phyloP scores from a whole-genome alignment of 163 green algal species.

The Scenedesmus sp. region DNA sequence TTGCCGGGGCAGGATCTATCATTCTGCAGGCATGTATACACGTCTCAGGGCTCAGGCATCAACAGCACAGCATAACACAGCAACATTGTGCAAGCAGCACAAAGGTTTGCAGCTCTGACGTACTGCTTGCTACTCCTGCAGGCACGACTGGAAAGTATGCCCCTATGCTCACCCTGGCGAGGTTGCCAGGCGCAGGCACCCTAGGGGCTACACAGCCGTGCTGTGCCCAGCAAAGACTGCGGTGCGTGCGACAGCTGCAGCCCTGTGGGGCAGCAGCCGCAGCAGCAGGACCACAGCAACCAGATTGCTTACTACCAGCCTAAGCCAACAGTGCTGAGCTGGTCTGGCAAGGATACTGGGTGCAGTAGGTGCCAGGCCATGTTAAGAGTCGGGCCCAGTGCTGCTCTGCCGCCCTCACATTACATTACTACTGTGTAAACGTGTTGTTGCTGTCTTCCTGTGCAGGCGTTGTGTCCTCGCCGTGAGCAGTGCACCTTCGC shows the following conservation, averaged over 20 bases:
- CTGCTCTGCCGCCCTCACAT: neutral
- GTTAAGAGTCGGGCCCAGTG: too few species aligned
- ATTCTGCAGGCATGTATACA: neutral
- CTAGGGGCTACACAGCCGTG: slow-evolving; percentile 45
- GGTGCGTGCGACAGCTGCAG: neutral
- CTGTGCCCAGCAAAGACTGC: slow-evolving; percentile 52
- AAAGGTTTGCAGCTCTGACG: neutral
- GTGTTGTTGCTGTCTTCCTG: neutral
- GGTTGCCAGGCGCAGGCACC: slow-evolving; percentile 34
- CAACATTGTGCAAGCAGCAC: neutral
- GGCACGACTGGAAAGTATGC: slow-evolving; percentile 53
- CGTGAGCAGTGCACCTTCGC: slow-evolving; percentile 51
- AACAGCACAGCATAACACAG: neutral
- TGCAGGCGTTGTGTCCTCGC: slow-evolving; percentile 45
- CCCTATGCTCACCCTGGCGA: slow-evolving; percentile 49
- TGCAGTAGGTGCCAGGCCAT: neutral
- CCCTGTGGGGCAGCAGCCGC: neutral
- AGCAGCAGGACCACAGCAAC: neutral
- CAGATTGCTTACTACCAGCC: neutral
- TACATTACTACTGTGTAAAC: neutral
- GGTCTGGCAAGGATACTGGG: neutral
- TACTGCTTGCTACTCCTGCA: neutral
- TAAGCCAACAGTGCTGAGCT: neutral
- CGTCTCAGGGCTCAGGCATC: neutral
- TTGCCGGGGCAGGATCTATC: neutral